Conservation (phyloP, 1,284 basidiomycete species). For the Lignosus rhinocerotis region DNA sequence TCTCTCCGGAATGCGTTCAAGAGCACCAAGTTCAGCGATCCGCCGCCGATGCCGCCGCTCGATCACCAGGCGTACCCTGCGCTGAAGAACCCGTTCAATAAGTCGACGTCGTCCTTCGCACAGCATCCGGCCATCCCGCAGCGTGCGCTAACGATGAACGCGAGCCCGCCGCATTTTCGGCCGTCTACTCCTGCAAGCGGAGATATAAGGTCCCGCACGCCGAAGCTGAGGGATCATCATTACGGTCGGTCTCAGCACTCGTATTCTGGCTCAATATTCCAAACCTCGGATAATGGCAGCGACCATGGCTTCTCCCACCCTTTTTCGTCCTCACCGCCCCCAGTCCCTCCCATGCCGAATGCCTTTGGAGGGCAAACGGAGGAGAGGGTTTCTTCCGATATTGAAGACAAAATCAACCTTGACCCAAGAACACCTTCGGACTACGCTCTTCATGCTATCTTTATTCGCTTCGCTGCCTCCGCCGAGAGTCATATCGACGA, state of each 20-base stretch:
- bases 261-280: constrained; percentile 68
- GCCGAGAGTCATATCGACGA: constrained; percentile 78
- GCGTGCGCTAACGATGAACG: constrained; percentile 35
- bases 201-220: constrained; percentile 44
- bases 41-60: constrained; percentile 64
- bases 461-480: constrained; percentile 78
- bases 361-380: constrained; percentile 48
- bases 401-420: constrained; percentile 63
- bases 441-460: constrained; percentile 84
- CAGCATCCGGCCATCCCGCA: constrained; percentile 37
- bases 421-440: constrained; percentile 82
- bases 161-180: constrained; percentile 47
- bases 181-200: constrained; percentile 61
- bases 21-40: constrained; percentile 49
- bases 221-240: constrained; percentile 55
- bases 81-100: constrained; percentile 77
- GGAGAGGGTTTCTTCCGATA: constrained; percentile 53
- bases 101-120: constrained; percentile 71
- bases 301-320: constrained; percentile 46
- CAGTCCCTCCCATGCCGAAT: constrained; percentile 72
- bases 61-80: constrained; percentile 68
- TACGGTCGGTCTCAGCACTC: constrained; percentile 71
- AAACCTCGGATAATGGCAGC: constrained; percentile 68
- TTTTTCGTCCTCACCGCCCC: constrained; percentile 63
- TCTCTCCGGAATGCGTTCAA: constrained; percentile 91